Percentiles rank a stretch among this genome's conserved stretches.
Evolutionary conservation across 768 basidiomycete genomes (phyloP).

Genomic region (Mycena polygramma): DNA sequence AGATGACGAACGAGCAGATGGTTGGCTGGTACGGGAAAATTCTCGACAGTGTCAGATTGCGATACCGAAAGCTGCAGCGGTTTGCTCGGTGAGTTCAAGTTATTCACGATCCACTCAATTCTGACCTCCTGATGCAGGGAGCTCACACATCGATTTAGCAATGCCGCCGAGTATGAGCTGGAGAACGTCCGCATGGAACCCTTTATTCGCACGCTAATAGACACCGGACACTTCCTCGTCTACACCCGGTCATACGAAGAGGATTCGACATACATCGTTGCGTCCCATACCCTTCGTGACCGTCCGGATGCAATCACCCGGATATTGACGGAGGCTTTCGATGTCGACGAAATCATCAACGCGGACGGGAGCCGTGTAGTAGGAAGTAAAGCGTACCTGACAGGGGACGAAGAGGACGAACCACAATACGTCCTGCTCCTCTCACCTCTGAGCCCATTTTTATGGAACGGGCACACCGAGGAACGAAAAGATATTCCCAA

Average conservation of each 20-base stretch:
- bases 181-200: slow-evolving; percentile 79
- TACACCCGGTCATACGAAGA: slow-evolving; percentile 90
- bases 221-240: slow-evolving; percentile 93
- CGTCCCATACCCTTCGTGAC: slow-evolving; percentile 80
- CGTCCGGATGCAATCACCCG: slow-evolving; percentile 82
- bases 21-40: slow-evolving; percentile 93
- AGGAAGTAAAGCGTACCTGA: slow-evolving; percentile 55
- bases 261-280: slow-evolving; percentile 94
- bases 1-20: slow-evolving; percentile 87
- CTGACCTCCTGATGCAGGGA: slow-evolving; percentile 55
- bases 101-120: neutral
- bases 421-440: slow-evolving; percentile 86
- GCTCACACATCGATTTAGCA: slow-evolving; percentile 89
- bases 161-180: slow-evolving; percentile 91
- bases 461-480: slow-evolving; percentile 93
- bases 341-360: slow-evolving; percentile 73
- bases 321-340: slow-evolving; percentile 89
- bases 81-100: slow-evolving; percentile 80
- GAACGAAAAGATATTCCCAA: slow-evolving; percentile 75
- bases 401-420: slow-evolving; percentile 64
- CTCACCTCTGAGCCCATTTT: slow-evolving; percentile 87
- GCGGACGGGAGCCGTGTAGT: slow-evolving; percentile 65
- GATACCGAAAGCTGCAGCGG: slow-evolving; percentile 94
- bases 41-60: slow-evolving; percentile 89
- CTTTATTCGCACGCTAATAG: slow-evolving; percentile 85